Evolutionary conservation across 306 rosid genomes (phyloP), one percentile per base, ranked within the genome.

Genomic region (Abrus pulchellus): DNA sequence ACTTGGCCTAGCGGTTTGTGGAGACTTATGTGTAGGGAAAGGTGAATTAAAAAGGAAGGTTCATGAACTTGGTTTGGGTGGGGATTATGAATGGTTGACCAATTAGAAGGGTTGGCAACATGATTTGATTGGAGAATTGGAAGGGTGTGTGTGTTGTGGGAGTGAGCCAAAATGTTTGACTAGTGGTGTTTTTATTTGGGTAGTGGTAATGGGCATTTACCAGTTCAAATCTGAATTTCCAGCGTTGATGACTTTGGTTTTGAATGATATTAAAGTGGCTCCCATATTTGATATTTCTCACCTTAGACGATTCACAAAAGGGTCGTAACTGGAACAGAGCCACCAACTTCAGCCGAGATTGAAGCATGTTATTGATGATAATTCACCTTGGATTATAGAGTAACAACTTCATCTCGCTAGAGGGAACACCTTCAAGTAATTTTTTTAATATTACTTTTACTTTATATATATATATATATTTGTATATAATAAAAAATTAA

Each of bases 91-190:
- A 69, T 13, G 60, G 3, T 29, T 68, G 74, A 68, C 57, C 74
- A 47, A 68, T 12, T 47, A 27, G 57, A 9, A 68, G 29, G 32
- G 20, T 68, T 68, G 27, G 28, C 14, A 28, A 12, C 3, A 43
- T 14, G 34, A 14, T 41, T 14, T 5, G 9, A 63, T 38, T 36
- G 30, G 32, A 63, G 45, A 34, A 45, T 33, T 36, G 3, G 43
- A 66, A 14, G 41, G n/a, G 7, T 65, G 12, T 30, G 79, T 13
- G 49, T 44, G 20, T 45, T 20, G 52, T 27, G 67, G 43, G 74
- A 65, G 54, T 36, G 32, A 65, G 81, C 65, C 74, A 20, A 76
- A 49, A 64, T 27, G 29, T 77, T 38, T 76, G 74, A 77, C 54
- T 45, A 64, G 1, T 20, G 5, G 20, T 20, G 20, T 20, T 50